Conservation (phyloP, 73 alveolate genomes). For the Blepharisma stoltei region DNA sequence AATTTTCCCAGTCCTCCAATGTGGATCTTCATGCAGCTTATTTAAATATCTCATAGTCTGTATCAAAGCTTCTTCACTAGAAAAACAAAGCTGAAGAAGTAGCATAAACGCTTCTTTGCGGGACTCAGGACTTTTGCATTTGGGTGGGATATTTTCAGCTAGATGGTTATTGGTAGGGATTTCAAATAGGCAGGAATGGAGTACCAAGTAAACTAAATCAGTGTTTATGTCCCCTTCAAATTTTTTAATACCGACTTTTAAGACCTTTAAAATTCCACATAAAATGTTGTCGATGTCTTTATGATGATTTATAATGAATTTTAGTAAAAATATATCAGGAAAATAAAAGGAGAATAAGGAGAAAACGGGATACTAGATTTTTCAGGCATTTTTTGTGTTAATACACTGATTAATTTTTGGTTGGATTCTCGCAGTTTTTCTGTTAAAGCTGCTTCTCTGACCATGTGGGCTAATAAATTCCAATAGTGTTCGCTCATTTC, state of each 20-base stretch:
- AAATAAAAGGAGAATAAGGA: too few relatives aligned
- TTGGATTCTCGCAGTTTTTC: neutral
- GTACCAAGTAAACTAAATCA: neutral
- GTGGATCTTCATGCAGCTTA: constrained; percentile 22
- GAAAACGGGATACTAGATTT: too few relatives aligned
- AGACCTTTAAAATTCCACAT: constrained; percentile 20
- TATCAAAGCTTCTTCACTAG: neutral
- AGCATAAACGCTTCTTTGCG: neutral
- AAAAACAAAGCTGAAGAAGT: neutral
- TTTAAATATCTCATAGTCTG: neutral
- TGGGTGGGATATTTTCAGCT: constrained; percentile 9
- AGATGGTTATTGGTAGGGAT: neutral
- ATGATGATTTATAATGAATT: too few relatives aligned
- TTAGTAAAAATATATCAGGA: too few relatives aligned
- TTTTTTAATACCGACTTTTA: constrained; percentile 4
- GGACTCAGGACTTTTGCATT: constrained; percentile 30
- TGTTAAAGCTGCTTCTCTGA: neutral
- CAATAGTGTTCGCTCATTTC: neutral
- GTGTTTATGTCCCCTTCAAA: neutral
- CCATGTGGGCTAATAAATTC: constrained; percentile 11
- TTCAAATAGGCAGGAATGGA: constrained; percentile 27
- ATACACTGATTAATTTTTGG: neutral
- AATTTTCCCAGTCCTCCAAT: constrained; percentile 30
- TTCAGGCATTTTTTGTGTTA: neutral
- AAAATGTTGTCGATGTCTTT: neutral